phyloP scores from a whole-genome alignment of 345 rosid genomes.

The Moricandia arvensis region DNA sequence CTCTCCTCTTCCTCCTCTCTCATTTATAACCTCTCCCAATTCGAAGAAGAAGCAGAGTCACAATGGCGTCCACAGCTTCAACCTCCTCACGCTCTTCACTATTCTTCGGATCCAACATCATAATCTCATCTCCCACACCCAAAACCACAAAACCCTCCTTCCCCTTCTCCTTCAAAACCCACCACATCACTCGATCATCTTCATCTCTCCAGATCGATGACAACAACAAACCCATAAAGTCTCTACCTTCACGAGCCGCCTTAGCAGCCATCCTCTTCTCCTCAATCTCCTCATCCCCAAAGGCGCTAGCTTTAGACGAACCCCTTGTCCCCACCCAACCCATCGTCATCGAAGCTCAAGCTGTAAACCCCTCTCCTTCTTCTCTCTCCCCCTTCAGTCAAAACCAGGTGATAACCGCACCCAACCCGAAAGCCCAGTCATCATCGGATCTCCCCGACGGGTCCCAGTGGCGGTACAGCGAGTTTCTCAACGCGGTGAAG shows the following conservation, averaged over 20 bases:
- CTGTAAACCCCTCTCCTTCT: conserved; percentile 44
- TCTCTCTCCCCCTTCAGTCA: conserved; percentile 47
- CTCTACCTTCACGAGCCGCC: conserved; percentile 38
- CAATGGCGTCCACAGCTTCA: conserved; percentile 3
- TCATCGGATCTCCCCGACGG: conserved; percentile 71
- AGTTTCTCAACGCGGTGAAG: conserved; percentile 72
- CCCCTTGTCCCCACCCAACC: not conserved
- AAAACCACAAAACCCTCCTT: conserved; percentile 21
- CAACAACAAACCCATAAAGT: conserved; percentile 32
- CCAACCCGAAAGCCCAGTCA: conserved; percentile 43
- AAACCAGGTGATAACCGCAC: conserved; percentile 55
- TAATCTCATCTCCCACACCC: conserved; percentile 30
- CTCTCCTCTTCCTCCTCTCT: not conserved
- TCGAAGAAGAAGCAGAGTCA: conserved; percentile 13
- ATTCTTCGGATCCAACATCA: conserved; percentile 19
- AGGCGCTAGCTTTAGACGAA: conserved; percentile 58
- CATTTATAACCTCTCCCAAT: not conserved
- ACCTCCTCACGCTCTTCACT: conserved; percentile 15
- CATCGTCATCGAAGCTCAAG: conserved; percentile 45
- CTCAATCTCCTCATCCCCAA: conserved; percentile 41
- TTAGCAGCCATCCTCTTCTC: conserved; percentile 55
- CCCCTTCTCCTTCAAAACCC: conserved; percentile 29
- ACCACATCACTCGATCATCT: conserved; percentile 22
- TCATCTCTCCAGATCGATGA: conserved; percentile 15
- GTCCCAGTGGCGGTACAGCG: conserved; percentile 77